These are phyloP conservation scores for Beauveria rudraprayagi DNA, from an alignment of 2,329 filamentous ascomycete species.

Conservation along the genomic window DNA sequence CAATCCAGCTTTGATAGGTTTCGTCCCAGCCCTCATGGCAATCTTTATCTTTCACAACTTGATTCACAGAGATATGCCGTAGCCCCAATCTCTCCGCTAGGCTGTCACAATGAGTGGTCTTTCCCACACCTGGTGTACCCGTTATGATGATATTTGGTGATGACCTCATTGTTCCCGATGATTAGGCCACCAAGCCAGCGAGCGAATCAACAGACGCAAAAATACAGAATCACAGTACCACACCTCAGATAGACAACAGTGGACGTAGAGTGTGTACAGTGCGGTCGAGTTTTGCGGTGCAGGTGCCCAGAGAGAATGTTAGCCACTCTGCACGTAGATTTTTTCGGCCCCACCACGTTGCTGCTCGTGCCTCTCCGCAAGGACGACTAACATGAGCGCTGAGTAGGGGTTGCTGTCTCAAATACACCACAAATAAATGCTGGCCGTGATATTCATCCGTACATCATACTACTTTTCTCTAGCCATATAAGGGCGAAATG, in stretches of 20 bases:
- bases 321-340: neutral
- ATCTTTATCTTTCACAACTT: constrained; percentile 78
- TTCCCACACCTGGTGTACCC: constrained; percentile 90
- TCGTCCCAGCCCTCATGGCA: constrained; percentile 88
- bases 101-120: constrained; percentile 83
- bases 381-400: neutral
- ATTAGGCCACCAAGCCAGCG: neutral
- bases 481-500: constrained; percentile 7
- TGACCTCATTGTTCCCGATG: constrained; percentile 30
- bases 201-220: neutral
- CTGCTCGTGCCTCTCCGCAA: neutral
- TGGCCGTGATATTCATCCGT: neutral
- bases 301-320: neutral
- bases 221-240: neutral
- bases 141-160: constrained; percentile 89
- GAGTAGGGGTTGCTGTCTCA: neutral
- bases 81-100: constrained; percentile 69
- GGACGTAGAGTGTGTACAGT: neutral
- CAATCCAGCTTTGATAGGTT: constrained; percentile 78
- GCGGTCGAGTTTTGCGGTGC: neutral
- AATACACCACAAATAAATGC: neutral
- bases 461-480: constrained; percentile 5
- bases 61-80: constrained; percentile 79
- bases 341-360: constrained; percentile 3
- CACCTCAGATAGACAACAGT: too few relatives aligned